Base-by-base conservation (phyloP, 305 asterid species). In the Fraxinus nigra region DNA sequence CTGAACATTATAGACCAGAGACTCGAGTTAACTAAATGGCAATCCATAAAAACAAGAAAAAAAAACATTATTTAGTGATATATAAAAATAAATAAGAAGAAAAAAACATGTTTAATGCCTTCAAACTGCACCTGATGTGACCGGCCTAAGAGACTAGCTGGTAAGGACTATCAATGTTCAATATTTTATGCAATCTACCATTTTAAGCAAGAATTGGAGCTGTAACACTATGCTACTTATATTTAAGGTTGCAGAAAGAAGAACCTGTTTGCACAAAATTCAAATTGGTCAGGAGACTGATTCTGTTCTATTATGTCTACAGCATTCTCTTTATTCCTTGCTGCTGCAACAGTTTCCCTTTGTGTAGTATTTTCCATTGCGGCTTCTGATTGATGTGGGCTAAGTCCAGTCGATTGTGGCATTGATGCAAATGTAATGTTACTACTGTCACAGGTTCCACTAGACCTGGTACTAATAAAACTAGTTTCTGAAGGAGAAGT, bases 391-490 rank as follows among this genome's bases (percentile, higher is more conserved):
- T 92, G 93, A 81, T 72, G 85, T 26, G 92, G 91, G 88, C 92
- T 91, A 86, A 85, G 83, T 80, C 83, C 91, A 78, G 89, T 73
- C 85, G 95, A 91, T 75, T 87, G 93, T 82, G 97, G 91, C 78
- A 87, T 77, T 72, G 97, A 91, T 72, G 86, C 88, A 83, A 88
- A 85, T 54, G 95, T 89, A 63, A 85, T 83, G 89, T 89, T 87
- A 82, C 91, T 89, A 87, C 94, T 91, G 81, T 87, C 90, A 84
- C 92, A 87, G 79, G 99, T 96, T 83, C 87, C 93, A 78, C 97
- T 88, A 75, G 99, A 96, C 88, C 88, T 94, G 70, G 89, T 85
- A 89, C 98, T 96, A 86, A 90, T 84, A 81, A 93, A 89, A 91
- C 99, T 96, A 76, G 88, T 86, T 63, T 87, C 91, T 81, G 98